Conservation (phyloP, 2,329 filamentous ascomycete genomes). For the Phialophora chinensis region DNA sequence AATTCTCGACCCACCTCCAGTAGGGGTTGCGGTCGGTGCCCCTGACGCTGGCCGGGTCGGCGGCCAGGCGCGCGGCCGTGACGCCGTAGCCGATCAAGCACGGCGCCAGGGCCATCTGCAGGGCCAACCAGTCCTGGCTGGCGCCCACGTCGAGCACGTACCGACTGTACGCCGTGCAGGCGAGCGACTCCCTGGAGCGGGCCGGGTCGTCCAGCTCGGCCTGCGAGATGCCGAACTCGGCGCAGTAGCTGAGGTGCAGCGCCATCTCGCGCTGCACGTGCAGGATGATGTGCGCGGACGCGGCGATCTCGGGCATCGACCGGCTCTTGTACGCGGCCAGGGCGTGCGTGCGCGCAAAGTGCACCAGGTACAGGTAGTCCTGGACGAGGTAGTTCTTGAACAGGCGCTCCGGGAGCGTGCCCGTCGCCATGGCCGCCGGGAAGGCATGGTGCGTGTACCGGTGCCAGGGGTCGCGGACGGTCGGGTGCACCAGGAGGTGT, state of each 20-base stretch:
- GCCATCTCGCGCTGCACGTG: conserved; percentile 81
- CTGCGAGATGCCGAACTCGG: conserved; percentile 75
- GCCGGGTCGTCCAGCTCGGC: conserved; percentile 69
- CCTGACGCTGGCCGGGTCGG: conserved; percentile 64
- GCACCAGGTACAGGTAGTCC: conserved; percentile 89
- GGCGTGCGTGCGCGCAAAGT: conserved; percentile 86
- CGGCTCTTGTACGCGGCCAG: conserved; percentile 85
- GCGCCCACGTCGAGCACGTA: conserved; percentile 89
- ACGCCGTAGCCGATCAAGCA: conserved; percentile 88
- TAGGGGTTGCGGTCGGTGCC: conserved; percentile 70
- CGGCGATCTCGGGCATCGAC: conserved; percentile 72
- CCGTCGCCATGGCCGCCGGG: conserved; percentile 75
- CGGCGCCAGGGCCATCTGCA: conserved; percentile 83
- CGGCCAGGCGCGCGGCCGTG: conserved; percentile 73
- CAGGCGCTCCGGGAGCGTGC: conserved; percentile 72
- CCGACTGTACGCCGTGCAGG: conserved; percentile 81
- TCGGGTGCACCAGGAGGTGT: conserved; percentile 76
- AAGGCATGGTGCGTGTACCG: conserved; percentile 82
- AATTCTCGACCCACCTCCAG: conserved; percentile 91
- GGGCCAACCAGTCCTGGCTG: conserved; percentile 83
- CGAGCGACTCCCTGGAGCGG: conserved; percentile 69
- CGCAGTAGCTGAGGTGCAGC: conserved; percentile 82
- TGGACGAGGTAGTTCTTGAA: conserved; percentile 92
- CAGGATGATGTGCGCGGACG: conserved; percentile 71
- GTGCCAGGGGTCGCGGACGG: conserved; percentile 77